These are phyloP conservation scores for Cocos nucifera DNA, from an alignment of 176 grass and related monocot genomes.

Conservation along the genomic window DNA sequence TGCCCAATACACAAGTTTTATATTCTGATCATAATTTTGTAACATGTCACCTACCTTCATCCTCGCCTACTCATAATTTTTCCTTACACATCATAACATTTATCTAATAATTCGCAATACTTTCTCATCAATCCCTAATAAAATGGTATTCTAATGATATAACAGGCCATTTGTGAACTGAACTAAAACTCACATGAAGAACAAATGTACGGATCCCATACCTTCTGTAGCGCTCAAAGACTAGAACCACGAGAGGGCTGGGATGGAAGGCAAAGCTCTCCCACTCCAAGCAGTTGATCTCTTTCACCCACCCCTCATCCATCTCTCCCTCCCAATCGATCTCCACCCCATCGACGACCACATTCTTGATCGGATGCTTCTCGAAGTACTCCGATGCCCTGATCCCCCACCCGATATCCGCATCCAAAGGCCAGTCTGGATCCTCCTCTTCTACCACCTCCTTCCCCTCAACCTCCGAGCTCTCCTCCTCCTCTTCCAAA, in stretches of 20 bases:
- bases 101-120: no score
- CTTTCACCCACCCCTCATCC: conserved; percentile 83
- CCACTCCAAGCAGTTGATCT: conserved; percentile 97
- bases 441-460: conserved; percentile 75
- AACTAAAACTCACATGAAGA: no score
- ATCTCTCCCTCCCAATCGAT: conserved; percentile 90
- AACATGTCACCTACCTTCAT: no score
- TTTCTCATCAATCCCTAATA: no score
- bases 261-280: conserved; percentile 90
- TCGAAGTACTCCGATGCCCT: conserved; percentile 86
- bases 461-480: conserved; percentile 11
- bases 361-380: conserved; percentile 88
- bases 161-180: no score
- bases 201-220: conserved; percentile 8
- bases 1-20: no score
- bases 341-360: conserved; percentile 74
- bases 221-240: conserved; percentile 84
- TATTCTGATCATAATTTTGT: no score
- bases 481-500: conserved; percentile 1
- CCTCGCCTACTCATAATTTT: no score
- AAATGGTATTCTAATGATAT: no score
- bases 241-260: conserved; percentile 75
- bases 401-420: conserved; percentile 76
- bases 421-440: conserved; percentile 76
- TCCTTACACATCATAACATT: no score